Conservation (phyloP, 73 alveolate species). For the Uronychia setigera region DNA sequence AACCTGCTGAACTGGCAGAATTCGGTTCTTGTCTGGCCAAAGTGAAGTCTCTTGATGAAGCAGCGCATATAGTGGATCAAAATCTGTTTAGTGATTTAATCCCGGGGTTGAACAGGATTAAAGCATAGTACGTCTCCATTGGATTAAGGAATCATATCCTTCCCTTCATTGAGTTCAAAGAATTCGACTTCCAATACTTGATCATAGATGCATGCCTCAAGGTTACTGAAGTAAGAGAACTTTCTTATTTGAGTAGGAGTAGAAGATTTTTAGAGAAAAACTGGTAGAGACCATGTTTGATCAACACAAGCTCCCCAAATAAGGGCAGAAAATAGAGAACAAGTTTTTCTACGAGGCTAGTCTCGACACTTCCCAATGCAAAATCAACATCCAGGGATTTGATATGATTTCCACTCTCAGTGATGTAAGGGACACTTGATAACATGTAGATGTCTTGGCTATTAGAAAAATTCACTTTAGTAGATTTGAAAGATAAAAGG, state of each 20-base stretch:
- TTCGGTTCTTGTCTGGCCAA: background rate
- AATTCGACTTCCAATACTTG: background rate
- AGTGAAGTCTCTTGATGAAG: conserved; percentile 27
- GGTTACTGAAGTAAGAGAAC: too few species aligned
- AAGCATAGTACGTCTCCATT: background rate
- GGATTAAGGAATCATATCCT: background rate
- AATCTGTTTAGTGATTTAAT: conserved; percentile 10
- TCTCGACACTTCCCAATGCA: conserved; percentile 3
- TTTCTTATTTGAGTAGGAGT: too few species aligned
- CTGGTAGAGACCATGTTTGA: conserved; percentile 10
- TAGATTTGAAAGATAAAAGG: conserved; percentile 20
- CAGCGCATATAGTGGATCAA: background rate
- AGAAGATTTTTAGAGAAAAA: background rate
- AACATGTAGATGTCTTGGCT: conserved; percentile 19
- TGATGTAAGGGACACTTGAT: conserved; percentile 15
- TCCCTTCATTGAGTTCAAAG: conserved; percentile 6
- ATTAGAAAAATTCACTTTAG: conserved; percentile 29
- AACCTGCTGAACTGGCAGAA: background rate
- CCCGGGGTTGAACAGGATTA: background rate
- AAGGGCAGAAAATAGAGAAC: background rate
- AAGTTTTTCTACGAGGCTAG: conserved; percentile 10
- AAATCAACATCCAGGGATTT: conserved; percentile 39
- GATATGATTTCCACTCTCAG: conserved; percentile 24
- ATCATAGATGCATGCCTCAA: conserved; percentile 11
- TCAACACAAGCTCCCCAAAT: background rate